Base-by-base conservation (phyloP, 179 eudicot species). In the Silene vulgaris region DNA sequence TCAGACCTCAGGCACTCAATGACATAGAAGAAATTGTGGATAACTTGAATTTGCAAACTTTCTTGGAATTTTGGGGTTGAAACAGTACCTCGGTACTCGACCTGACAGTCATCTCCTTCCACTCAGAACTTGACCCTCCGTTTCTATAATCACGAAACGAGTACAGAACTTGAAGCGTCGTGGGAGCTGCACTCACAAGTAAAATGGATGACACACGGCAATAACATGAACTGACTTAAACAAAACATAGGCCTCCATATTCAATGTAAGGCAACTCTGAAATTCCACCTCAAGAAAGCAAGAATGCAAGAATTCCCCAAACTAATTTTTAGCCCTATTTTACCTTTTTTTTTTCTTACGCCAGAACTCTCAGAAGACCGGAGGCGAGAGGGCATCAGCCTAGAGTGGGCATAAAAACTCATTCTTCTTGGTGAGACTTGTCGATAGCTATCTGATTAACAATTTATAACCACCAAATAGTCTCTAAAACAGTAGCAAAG, bases 1-100 rank as follows among this genome's bases (percentile, higher is more conserved):
- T 90, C 87, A 90, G 71, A 93, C 92, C 74, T 90, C 87, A 92
- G 73, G 96, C 92, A 71, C 97, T 90, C 62, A 93, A 84, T 40
- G 85, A 77, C 80, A 93, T 72, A 54, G 97, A 89, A 79, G 86
- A 73, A 67, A 91, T 78, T 5, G 93, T 79, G 28, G 98, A 91
- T 23, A 93, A 80, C 86, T 87, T 91, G 83, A 90, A 76, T 74
- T 91, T 93, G 21, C 83, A 76, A 52, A 85, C 81, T 84, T 89
- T 89, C 71, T 76, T 84, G 9, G 87, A 78, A 71, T 85, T 80
- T 65, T 79, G 85, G 9, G 91, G 93, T 66, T 82, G 88, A 76
- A 93, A 90, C 61, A 86, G 11, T 8, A 85, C 78, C 86, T 90
- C 93, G 5, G 97, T 90, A 80, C 88, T 90, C 65, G 98, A 93